phyloP scores from a whole-genome alignment of 1,284 basidiomycete species.

The Phaffia rhodozyma region DNA sequence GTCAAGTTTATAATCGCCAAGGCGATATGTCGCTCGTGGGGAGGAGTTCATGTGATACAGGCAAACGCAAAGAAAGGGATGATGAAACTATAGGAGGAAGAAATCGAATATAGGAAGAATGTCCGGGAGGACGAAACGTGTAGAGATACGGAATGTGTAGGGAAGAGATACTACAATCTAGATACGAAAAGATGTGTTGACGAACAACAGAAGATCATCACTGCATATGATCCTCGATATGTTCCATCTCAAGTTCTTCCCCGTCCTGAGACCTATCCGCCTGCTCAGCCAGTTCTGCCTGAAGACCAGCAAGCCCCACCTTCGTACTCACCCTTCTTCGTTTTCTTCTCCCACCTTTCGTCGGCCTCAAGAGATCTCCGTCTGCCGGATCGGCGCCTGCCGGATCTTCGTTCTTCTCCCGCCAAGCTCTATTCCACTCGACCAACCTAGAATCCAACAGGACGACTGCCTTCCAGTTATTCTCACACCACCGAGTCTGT shows the following conservation, averaged over 20 bases:
- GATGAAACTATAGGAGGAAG: no score
- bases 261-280: not conserved
- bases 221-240: not conserved
- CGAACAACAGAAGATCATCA: no score
- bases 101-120: no score
- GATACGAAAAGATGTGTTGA: no score
- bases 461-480: slow-evolving; percentile 6
- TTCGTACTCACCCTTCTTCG: not conserved
- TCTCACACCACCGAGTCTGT: slow-evolving; percentile 6
- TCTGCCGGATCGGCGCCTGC: not conserved
- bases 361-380: not conserved
- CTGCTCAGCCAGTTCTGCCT: not conserved
- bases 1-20: no score
- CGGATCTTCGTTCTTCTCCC: not conserved
- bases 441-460: slow-evolving; percentile 4
- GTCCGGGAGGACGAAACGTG: no score
- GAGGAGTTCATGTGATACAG: no score
- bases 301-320: not conserved
- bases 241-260: slow-evolving; percentile 1
- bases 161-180: no score
- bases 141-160: no score
- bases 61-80: no score
- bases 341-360: not conserved
- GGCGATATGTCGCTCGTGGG: no score
- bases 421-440: slow-evolving; percentile 8